Base-by-base conservation (phyloP, 768 basidiomycete genomes). In the Mycena filopes region DNA sequence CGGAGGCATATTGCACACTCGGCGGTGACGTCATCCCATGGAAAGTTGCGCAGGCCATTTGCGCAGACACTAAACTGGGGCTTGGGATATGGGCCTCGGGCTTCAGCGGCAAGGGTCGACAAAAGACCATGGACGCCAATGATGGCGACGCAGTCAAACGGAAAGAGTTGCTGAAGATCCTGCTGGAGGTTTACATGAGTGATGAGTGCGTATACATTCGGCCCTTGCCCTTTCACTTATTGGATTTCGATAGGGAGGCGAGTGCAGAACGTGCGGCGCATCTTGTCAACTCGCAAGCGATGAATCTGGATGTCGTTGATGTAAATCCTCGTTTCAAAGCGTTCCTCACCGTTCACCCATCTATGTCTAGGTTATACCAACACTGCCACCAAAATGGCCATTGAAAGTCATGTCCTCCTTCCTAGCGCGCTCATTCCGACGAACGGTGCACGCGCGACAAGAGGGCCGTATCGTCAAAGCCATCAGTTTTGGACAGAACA, bases 1-100 rank as follows among this genome's bases (percentile, higher is more conserved):
- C 95, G 0, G 94, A 97, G 73, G 85, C 89, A 6, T 98, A 96
- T 76, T 97, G 96, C 71, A 85, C 90, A 1, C 86, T 91, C 33
- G 89, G 89, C 20, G 94, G 96, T 6, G 86, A 87, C 23, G 85
- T 97, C 25, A 79, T 98, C 5, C 83, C 91, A 0, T 78, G 83
- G 2, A 89, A 86, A 66, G 77, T 84, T 0, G 89, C 88, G 0
- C 80, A 82, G 38, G 57, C 78, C 0, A 80, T 89, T 41, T 87
- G 84, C 25, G 84, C 82, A 71, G 85, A 81, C 21, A 73, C 70
- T 50, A 78, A 78, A 15, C 77, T 89, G 70, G 86, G 83, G 13
- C 78, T 89, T 69, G 85, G 82, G 70, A 78, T 77, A 46, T 92
- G 85, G 92, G 85, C 81, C 15, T 78, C 67, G 62, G 78, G 80